phyloP scores from a whole-genome alignment of 805 yeast genomes.

The Candida koratica region DNA sequence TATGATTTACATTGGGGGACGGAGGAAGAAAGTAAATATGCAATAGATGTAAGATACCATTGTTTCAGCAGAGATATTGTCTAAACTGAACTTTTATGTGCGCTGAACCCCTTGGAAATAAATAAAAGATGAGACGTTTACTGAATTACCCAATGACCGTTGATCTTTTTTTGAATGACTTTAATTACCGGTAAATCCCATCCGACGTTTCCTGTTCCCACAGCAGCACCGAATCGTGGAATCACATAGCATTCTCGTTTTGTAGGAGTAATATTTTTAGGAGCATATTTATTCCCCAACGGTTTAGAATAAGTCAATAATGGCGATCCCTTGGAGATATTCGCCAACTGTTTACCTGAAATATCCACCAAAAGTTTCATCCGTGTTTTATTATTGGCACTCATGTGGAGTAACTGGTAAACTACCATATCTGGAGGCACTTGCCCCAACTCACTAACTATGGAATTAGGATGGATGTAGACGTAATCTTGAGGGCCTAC shows the following conservation, averaged over 20 bases:
- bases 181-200: slow-evolving; percentile 85
- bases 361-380: slow-evolving; percentile 77
- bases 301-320: slow-evolving; percentile 86
- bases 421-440: slow-evolving; percentile 78
- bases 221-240: slow-evolving; percentile 82
- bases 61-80: too few species aligned
- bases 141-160: slow-evolving; percentile 62
- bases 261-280: slow-evolving; percentile 58
- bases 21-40: too few species aligned
- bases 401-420: slow-evolving; percentile 61
- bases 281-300: slow-evolving; percentile 84
- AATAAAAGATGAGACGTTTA: too few species aligned
- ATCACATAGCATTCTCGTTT: slow-evolving; percentile 86
- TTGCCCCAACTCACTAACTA: slow-evolving; percentile 56
- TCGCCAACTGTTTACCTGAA: slow-evolving; percentile 68
- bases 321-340: slow-evolving; percentile 68
- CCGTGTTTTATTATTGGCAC: slow-evolving; percentile 52
- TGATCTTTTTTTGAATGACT: slow-evolving; percentile 63
- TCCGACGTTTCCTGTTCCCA: slow-evolving; percentile 81
- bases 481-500: slow-evolving; percentile 44
- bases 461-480: slow-evolving; percentile 77
- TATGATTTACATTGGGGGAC: too few species aligned
- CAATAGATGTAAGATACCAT: too few species aligned
- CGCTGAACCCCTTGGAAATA: too few species aligned
- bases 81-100: too few species aligned